Percentiles rank a stretch among this genome's conserved stretches.
Evolutionary conservation across 768 basidiomycete genomes (phyloP).

Genomic region (Tephrocybe sp.): DNA sequence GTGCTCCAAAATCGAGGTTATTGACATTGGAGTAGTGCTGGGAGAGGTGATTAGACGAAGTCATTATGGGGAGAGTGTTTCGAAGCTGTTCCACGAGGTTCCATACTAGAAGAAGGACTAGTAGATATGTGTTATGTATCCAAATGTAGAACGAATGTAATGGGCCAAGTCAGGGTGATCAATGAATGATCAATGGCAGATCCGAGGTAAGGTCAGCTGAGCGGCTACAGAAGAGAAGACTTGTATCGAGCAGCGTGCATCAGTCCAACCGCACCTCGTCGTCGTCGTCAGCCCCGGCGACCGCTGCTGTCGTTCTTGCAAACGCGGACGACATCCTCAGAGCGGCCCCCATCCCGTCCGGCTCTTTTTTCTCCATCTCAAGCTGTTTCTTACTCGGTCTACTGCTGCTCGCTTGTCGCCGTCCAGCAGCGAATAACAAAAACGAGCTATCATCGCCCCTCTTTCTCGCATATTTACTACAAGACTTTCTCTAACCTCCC

Average conservation of each 20-base stretch:
- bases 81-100: slow-evolving; percentile 86
- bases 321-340: too few relatives aligned
- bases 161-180: slow-evolving; percentile 15
- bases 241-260: slow-evolving; percentile 12
- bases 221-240: slow-evolving; percentile 10
- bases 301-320: neutral
- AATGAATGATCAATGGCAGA: slow-evolving; percentile 20
- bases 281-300: slow-evolving; percentile 16
- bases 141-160: slow-evolving; percentile 14
- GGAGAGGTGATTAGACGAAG: slow-evolving; percentile 95
- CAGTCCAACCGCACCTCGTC: slow-evolving; percentile 11
- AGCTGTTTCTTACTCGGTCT: slow-evolving; percentile 18
- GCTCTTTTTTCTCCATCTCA: slow-evolving; percentile 12
- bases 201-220: slow-evolving; percentile 24
- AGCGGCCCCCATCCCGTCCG: slow-evolving; percentile 1
- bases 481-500: slow-evolving; percentile 15
- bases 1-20: slow-evolving; percentile 84
- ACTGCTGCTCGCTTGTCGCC: slow-evolving; percentile 18
- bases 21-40: slow-evolving; percentile 92
- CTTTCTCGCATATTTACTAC: slow-evolving; percentile 21
- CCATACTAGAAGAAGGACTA: slow-evolving; percentile 55
- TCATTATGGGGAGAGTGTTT: slow-evolving; percentile 95
- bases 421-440: slow-evolving; percentile 16
- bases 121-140: slow-evolving; percentile 10
- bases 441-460: slow-evolving; percentile 9